Base-by-base conservation (phyloP, 306 rosid species). In the Lithocarpus polystachyus region DNA sequence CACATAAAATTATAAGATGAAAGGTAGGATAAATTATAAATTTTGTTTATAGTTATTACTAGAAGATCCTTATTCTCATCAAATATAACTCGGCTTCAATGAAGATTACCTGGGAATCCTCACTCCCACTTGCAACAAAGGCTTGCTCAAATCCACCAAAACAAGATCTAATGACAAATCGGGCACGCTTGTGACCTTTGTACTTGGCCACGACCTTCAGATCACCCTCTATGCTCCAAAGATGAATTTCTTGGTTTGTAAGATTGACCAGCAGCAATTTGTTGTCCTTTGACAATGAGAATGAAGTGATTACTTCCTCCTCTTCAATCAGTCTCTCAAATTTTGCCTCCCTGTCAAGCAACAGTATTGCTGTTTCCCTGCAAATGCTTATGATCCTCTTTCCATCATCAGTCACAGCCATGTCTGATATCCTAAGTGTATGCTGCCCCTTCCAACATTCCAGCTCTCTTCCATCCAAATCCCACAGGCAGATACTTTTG, bases 91-190 rank as follows among this genome's bases (percentile, higher is more conserved):
- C 0, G 4, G 40, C 33, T 28, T 11, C 28, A 64, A 64, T 6
- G 10, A 8, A 67, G 51, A 33, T 67, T 93, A 93, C 99, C 99
- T 88, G 98, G 64, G 99, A 96, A 83, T 96, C 99, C 93, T 93
- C 99, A 86, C 99, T 91, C 79, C 99, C 99, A 76, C 98, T 93
- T 79, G 98, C 99, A 88, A 96, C 81, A 79, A 96, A 96, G 79
- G 92, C 86, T 89, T 96, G 90, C 71, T 91, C 84, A 23, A 88
- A 87, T 77, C 99, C 99, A 71, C 99, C 99, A 68, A 96, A 96
- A 87, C 99, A 96, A 56, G 99, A 93, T 83, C 97, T 88, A 81
- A 96, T 90, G 75, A 96, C 33, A 84, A 90, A 96, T 35, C 99
- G 91, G 71, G 86, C 1, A 40, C 96, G 97, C 65, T 82, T 88